phyloP scores from a whole-genome alignment of 192 early-diverging fungal genomes.

The Dissophora globulifera region DNA sequence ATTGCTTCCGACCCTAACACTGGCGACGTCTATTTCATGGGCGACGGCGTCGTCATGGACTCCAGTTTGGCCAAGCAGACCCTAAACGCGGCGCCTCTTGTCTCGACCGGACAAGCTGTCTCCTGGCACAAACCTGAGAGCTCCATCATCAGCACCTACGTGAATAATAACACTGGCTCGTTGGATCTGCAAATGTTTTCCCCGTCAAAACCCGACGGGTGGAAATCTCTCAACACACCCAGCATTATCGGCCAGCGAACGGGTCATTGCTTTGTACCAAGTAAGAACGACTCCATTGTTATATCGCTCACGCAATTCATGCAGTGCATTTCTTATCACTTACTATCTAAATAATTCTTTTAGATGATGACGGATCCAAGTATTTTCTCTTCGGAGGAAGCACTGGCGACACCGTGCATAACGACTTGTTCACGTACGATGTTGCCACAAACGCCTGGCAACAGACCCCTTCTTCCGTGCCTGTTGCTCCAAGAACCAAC shows the following conservation, averaged over 20 bases:
- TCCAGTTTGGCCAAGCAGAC: background rate
- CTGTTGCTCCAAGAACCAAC: background rate
- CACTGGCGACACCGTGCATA: background rate
- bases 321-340: too few species aligned
- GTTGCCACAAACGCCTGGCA: background rate
- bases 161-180: background rate
- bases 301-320: too few species aligned
- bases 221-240: background rate
- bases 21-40: background rate
- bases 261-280: constrained; percentile 17
- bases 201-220: background rate
- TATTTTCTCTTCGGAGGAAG: constrained; percentile 22
- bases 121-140: background rate
- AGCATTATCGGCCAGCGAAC: background rate
- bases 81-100: background rate
- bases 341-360: background rate
- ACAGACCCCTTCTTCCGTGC: background rate
- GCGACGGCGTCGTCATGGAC: background rate
- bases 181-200: background rate
- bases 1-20: background rate
- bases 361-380: constrained; percentile 4
- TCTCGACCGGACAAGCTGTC: background rate
- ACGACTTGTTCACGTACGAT: constrained; percentile 4
- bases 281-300: too few species aligned
- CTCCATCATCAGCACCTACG: background rate